Conservation (phyloP, 2,329 filamentous ascomycete species). For the Aspergillus luchuensis region DNA sequence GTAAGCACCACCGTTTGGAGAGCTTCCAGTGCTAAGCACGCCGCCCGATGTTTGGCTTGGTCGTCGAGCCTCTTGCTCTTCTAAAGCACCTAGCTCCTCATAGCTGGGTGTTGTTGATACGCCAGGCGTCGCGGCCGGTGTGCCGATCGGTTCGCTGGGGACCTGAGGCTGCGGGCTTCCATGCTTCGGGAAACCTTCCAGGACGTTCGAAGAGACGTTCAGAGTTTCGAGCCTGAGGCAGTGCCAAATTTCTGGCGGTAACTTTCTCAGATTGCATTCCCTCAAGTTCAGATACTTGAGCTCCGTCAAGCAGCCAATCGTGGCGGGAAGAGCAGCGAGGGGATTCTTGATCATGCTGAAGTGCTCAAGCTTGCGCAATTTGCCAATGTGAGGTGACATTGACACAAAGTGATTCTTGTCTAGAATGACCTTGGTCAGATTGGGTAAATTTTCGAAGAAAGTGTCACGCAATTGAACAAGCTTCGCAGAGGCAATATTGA, state of each 20-base stretch:
- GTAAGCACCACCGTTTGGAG: conserved; percentile 58
- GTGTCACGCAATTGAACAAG: conserved; percentile 84
- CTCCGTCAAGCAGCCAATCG: conserved; percentile 85
- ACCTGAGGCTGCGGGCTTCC: conserved; percentile 65
- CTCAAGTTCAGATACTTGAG: conserved; percentile 83
- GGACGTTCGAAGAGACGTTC: conserved; percentile 92
- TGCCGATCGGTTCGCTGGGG: conserved; percentile 52
- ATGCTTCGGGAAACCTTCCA: conserved; percentile 88
- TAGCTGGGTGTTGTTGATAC: conserved; percentile 68
- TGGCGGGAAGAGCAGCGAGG: conserved; percentile 77
- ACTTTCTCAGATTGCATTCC: conserved; percentile 86
- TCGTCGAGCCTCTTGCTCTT: conserved; percentile 66
- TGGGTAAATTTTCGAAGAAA: conserved; percentile 82
- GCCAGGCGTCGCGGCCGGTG: conserved; percentile 50
- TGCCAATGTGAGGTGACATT: conserved; percentile 81
- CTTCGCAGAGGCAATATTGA: conserved; percentile 91
- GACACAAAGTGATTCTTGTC: conserved; percentile 97
- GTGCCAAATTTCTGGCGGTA: conserved; percentile 96
- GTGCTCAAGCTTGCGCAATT: conserved; percentile 78
- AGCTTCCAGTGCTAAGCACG: conserved; percentile 73
- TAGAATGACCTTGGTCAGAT: conserved; percentile 81
- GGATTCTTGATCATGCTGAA: conserved; percentile 94
- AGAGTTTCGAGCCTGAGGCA: conserved; percentile 86
- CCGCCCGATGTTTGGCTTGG: conserved; percentile 83
- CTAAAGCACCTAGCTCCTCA: conserved; percentile 72